Base-by-base conservation (phyloP, 2,329 filamentous ascomycete genomes). In the Curvularia eragrostidis region DNA sequence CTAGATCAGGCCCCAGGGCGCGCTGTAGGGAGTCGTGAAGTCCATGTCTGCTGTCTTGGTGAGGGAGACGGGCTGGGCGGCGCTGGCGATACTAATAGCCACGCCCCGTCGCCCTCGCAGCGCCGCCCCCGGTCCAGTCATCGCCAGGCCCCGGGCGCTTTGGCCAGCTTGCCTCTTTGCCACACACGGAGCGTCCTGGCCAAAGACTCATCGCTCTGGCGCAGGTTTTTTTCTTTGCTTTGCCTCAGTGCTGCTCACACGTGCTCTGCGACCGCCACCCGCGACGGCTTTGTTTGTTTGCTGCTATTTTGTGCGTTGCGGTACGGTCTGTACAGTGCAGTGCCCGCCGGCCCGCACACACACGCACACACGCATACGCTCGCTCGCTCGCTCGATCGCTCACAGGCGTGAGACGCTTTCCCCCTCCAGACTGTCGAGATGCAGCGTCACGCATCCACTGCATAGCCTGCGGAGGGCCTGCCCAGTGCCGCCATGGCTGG, bases 41-140 rank as follows among this genome's bases (percentile, higher is more conserved):
- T 71, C 65, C 72, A 75, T 75, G 65, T 63, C 65, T 75, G 61
- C 67, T 70, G 64, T 68, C 61, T 66, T 68, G 66, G 63, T 63
- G 66, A 58, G 62, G 60, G 62, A 56, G 65, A 52, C 59, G 59
- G 63, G 63, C 65, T 68, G 64, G 65, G 66, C 64, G 66, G 65
- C 59, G 41, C 62, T 63, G 58, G 67, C 63, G 63, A 70, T 66
- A 60, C 63, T 69, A 69, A 69, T 69, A 70, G 67, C 64, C 63
- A 67, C 6, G 55, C 63, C 65, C 62, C 54, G 58, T 52, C 49
- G 50, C 62, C 59, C n/a, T 63, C 62, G 60, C 59, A 58, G 54
- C 47, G 26, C 38, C 38, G 34, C 50, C 65, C 63, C 65, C 58
- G 50, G 60, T 54, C 67, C 60, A 70, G 66, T 68, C 67, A 69